A percentile compares a stretch with the other conserved stretches of the same genome.
These are phyloP conservation scores for Hypoxylon sp. DNA, from an alignment of 2,329 filamentous ascomycete genomes.

Conservation along the genomic window DNA sequence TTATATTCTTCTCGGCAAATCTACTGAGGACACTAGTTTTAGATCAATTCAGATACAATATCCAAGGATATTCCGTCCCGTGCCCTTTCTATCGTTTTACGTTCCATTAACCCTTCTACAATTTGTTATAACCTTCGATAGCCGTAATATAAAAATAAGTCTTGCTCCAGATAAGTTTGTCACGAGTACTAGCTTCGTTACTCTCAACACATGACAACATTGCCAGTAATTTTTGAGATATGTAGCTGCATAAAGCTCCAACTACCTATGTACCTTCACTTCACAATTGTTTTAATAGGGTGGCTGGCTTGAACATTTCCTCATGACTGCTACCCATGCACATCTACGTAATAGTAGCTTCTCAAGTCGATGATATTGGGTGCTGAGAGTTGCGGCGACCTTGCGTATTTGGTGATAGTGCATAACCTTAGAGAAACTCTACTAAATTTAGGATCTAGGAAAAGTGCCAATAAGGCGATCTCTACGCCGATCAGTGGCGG, in stretches of 20 bases:
- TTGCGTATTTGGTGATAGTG: conserved; percentile 15
- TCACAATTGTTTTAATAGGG: conserved; percentile 23
- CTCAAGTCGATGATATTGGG: conserved; percentile 10
- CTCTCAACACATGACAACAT: too few species aligned
- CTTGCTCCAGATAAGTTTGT: too few species aligned
- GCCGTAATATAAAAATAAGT: not conserved
- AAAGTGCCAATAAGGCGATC: conserved; percentile 11
- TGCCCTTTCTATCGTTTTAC: not conserved
- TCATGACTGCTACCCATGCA: conserved; percentile 30
- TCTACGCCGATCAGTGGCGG: conserved; percentile 33
- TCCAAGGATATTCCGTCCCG: not conserved
- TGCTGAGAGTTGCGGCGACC: conserved; percentile 25
- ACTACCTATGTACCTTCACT: not conserved
- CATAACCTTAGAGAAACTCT: conserved; percentile 10
- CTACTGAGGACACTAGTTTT: conserved; percentile 27
- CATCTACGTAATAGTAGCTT: conserved; percentile 34
- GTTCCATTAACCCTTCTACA: not conserved
- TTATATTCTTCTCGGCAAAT: conserved; percentile 16
- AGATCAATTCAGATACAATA: conserved; percentile 12
- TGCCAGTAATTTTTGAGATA: not conserved
- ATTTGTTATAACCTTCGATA: not conserved
- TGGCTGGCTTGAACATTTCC: conserved; percentile 19
- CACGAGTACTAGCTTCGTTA: too few species aligned
- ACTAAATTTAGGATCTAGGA: conserved; percentile 38
- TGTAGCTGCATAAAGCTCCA: conserved; percentile 13